Base-by-base conservation (phyloP, 805 yeast genomes). In the Candida vaughaniae region DNA sequence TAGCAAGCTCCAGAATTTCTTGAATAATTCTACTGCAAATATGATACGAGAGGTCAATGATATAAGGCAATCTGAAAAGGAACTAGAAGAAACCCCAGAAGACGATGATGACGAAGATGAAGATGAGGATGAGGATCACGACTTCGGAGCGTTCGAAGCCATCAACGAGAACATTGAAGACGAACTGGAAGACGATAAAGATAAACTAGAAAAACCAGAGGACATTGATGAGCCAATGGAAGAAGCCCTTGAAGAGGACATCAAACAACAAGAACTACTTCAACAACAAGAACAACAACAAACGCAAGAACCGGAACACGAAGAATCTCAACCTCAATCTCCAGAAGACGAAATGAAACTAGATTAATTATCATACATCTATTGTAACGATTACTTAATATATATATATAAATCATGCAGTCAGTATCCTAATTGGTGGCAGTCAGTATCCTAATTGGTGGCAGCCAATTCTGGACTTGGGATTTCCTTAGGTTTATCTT, bases 41-140 rank as follows among this genome's bases (percentile, higher is more conserved):
- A 51, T 62, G 1, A 38, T 64, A 6, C 48, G 45, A 5, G 60
- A 57, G 12, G 61, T 65, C 9, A 57, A 55, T 15, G 49, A 51
- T 19, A 56, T 63, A 33, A 54, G 53, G 32, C 43, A 49, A 27
- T 52, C 43, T 29, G 68, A 64, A 35, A 35, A 45, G 22, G 66
- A 61, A 29, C 46, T 46, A 15, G 45, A 48, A 10, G 51, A 46
- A 6, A 51, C 47, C 12, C 46, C 38, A 10, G 52, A 49, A 6
- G 53, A 47, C 3, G 58, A 49, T 6, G 60, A 57, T 11, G 55
- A 51, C 8, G 56, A 47, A 8, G 53, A 44, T 8, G 54, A 49
- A 10, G 44, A 41, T 10, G 34, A 33, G 26, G 44, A 42, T 8
- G 34, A 32, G 22, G 31, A 25, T 14, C 25, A 32, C n/a, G 38